These are phyloP conservation scores for Trifolium pratense DNA, from an alignment of 306 rosid species.

Conservation along the genomic window DNA sequence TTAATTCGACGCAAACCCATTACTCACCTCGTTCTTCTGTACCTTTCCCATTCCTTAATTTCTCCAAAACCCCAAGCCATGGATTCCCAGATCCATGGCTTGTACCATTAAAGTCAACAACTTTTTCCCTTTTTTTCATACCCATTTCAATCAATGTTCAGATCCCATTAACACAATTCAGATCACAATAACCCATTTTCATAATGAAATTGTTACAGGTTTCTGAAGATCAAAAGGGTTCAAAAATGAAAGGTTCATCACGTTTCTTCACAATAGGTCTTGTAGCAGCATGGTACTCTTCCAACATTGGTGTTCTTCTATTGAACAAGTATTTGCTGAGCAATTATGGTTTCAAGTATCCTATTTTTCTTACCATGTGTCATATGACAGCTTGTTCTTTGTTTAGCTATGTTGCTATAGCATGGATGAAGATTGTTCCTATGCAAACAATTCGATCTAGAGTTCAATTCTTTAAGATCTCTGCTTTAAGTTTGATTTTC, in stretches of 20 bases:
- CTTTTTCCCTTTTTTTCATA: conserved; percentile 14
- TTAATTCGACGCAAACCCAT: conserved; percentile 41
- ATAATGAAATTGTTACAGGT: conserved; percentile 48
- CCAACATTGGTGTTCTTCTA: conserved; percentile 97
- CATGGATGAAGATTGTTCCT: conserved; percentile 97
- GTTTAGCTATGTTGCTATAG: conserved; percentile 90
- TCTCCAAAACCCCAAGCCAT: conserved; percentile 49
- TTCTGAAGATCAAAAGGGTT: conserved; percentile 41
- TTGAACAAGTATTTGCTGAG: conserved; percentile 95
- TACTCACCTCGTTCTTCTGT: background rate
- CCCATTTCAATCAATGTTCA: conserved; percentile 46
- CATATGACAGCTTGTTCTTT: conserved; percentile 98
- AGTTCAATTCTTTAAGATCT: conserved; percentile 92
- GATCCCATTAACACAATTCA: conserved; percentile 42
- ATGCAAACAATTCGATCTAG: conserved; percentile 94
- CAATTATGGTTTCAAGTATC: conserved; percentile 97
- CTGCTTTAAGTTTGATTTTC: conserved; percentile 84
- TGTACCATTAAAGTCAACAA: conserved; percentile 30
- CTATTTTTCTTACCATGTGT: conserved; percentile 99
- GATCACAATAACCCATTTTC: background rate
- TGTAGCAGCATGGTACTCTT: conserved; percentile 88
- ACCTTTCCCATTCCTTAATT: conserved; percentile 17
- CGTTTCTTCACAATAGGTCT: conserved; percentile 92
- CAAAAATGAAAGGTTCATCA: conserved; percentile 66
- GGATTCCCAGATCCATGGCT: conserved; percentile 79